Percentiles rank a stretch among this genome's conserved stretches.
Conservation (phyloP, 129 eudicot species). For the Tagetes erecta region DNA sequence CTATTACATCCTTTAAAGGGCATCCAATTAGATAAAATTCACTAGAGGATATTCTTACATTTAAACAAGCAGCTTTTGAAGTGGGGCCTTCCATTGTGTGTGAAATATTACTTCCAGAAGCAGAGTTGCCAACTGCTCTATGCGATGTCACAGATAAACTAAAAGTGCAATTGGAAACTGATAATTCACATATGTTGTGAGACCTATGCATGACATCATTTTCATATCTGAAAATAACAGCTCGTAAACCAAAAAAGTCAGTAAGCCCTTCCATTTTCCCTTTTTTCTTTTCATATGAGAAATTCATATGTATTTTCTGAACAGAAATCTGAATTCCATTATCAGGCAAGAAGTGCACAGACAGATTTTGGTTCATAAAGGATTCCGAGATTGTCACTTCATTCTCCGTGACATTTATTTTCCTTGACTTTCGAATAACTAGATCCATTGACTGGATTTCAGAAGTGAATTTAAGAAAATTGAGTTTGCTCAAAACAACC, state of each 20-base stretch:
- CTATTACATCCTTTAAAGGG: constrained; percentile 51
- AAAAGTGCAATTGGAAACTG: constrained; percentile 51
- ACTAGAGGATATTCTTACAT: constrained; percentile 38
- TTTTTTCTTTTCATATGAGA: constrained; percentile 41
- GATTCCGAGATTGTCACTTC: constrained; percentile 30
- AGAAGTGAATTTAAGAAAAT: constrained; percentile 40
- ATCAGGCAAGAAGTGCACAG: constrained; percentile 44
- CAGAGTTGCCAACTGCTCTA: constrained; percentile 33
- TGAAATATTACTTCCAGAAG: constrained; percentile 34
- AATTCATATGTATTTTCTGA: constrained; percentile 28
- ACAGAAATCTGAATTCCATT: constrained; percentile 59
- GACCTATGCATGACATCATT: constrained; percentile 42
- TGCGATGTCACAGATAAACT: constrained; percentile 40
- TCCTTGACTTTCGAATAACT: constrained; percentile 58
- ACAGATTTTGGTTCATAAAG: constrained; percentile 32
- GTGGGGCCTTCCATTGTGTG: constrained; percentile 27
- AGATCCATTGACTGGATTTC: constrained; percentile 61
- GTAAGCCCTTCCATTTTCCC: constrained; percentile 42
- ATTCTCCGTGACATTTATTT: constrained; percentile 32
- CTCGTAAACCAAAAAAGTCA: constrained; percentile 46
- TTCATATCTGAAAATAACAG: constrained; percentile 44
- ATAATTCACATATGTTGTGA: constrained; percentile 55
- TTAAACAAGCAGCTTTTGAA: constrained; percentile 36
- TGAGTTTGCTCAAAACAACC: constrained; percentile 22
- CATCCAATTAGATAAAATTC: constrained; percentile 58